Base-by-base conservation (phyloP, 352 stramenopile species). In the Blastocystis sp. region DNA sequence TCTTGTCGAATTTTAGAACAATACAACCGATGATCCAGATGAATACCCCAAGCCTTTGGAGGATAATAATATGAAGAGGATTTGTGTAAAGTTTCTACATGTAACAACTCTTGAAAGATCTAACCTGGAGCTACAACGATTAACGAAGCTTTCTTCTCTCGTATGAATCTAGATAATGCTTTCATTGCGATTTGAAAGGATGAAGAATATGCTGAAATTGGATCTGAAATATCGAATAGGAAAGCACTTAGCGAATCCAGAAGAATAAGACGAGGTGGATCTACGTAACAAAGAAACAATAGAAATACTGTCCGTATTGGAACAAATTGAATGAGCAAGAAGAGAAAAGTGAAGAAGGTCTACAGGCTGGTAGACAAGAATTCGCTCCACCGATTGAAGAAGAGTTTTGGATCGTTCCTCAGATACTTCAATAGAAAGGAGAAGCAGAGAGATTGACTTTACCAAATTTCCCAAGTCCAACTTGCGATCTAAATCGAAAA, bases 401-500 rank as follows among this genome's bases (percentile, higher is more conserved):
- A 52, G 66, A 21, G 11, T 4, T 37, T 67, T 11, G 11, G 32
- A 46, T 27, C 71, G 43, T 5, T 52, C 19, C 39, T 42, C n/a
- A 14, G 27, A 6, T 4, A 37, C 42, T 16, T 49, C 1, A 4
- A 66, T 27, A 43, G 42, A 52, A 21, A 4, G 27, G 11, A 83
- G 71, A 27, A 51, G 49, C 6, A 35, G 37, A 24, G 29, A 16
- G 12, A 83, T 37, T 9, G 39, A 14, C 21, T 27, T 35, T 0
- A n/a, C 19, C 3, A 83, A 21, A 32, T 42, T 32, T 16, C n/a
- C 39, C 27, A 66, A 35, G 29, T 49, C n/a, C 16, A 83, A 35
- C 29, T 83, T 83, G n/a, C 21, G 52, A 66, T 83, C 71, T 19
- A 66, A 54, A 29, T 83, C 71, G 58, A 83, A 83, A 9, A 83